phyloP scores from a whole-genome alignment of 2,329 filamentous ascomycete genomes.

The Fusarium vanettenii region DNA sequence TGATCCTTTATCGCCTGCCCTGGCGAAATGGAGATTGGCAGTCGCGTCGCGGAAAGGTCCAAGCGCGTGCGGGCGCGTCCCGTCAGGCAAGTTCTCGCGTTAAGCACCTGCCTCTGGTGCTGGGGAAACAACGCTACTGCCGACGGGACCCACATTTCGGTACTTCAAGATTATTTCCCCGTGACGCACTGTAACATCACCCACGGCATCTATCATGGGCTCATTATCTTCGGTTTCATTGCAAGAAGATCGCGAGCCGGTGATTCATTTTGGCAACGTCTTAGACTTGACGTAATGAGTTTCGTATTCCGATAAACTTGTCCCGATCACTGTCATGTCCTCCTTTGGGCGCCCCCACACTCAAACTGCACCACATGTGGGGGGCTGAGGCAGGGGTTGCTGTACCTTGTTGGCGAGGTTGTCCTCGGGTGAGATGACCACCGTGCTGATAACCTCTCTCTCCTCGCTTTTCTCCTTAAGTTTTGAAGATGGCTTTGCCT shows the following conservation, averaged over 20 bases:
- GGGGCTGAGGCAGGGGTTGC: not conserved
- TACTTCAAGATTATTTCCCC: not conserved
- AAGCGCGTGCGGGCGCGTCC: constrained; percentile 34
- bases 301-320: too few species aligned
- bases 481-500: not conserved
- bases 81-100: constrained; percentile 31
- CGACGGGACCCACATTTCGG: not conserved
- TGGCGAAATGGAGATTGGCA: constrained; percentile 7
- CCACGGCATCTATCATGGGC: not conserved
- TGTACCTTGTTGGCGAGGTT: not conserved
- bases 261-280: too few species aligned
- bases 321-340: not conserved
- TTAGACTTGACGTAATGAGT: too few species aligned
- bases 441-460: not conserved
- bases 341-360: not conserved
- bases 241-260: too few species aligned
- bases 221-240: too few species aligned
- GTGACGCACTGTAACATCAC: not conserved
- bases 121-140: constrained; percentile 26
- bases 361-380: not conserved
- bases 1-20: not conserved
- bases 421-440: not conserved
- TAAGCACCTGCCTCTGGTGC: constrained; percentile 23
- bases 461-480: not conserved
- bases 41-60: constrained; percentile 33